Conservation (phyloP, 2,329 filamentous ascomycete genomes). For the Teratosphaeria viscida region DNA sequence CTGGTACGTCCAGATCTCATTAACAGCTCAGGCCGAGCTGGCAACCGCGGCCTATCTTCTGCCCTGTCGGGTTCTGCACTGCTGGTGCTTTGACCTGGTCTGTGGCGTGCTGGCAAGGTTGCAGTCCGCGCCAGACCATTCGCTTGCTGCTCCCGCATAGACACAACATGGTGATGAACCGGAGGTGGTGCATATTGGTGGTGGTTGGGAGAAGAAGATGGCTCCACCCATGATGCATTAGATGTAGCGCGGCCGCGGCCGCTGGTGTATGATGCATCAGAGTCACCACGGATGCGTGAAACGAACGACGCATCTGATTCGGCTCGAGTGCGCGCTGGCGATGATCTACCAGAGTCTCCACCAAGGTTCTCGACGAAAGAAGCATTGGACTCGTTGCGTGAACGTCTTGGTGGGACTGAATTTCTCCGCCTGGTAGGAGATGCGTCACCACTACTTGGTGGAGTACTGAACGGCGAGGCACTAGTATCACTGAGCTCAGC, state of each 20-base stretch:
- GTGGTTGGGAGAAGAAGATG: slow-evolving; percentile 16
- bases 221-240: slow-evolving; percentile 19
- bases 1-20: slow-evolving; percentile 20
- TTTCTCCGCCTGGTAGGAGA: slow-evolving; percentile 15
- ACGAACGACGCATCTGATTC: slow-evolving; percentile 19
- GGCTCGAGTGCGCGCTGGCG: slow-evolving; percentile 1
- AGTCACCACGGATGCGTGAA: slow-evolving; percentile 16
- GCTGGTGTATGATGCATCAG: slow-evolving; percentile 13
- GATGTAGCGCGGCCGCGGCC: slow-evolving; percentile 16
- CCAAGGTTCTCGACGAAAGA: slow-evolving; percentile 18
- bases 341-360: slow-evolving; percentile 13
- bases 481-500: slow-evolving; percentile 31
- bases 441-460: slow-evolving; percentile 62
- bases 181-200: slow-evolving; percentile 10
- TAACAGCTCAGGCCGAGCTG: slow-evolving; percentile 23
- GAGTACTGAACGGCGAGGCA: slow-evolving; percentile 76
- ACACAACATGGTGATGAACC: slow-evolving; percentile 8
- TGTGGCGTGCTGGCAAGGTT: slow-evolving; percentile 18
- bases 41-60: slow-evolving; percentile 22
- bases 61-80: slow-evolving; percentile 12
- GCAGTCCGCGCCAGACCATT: slow-evolving; percentile 9
- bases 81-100: slow-evolving; percentile 7
- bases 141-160: slow-evolving; percentile 11
- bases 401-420: slow-evolving; percentile 6
- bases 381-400: slow-evolving; percentile 12